phyloP scores from a whole-genome alignment of 257 asterid species.

The Ballota nigra region DNA sequence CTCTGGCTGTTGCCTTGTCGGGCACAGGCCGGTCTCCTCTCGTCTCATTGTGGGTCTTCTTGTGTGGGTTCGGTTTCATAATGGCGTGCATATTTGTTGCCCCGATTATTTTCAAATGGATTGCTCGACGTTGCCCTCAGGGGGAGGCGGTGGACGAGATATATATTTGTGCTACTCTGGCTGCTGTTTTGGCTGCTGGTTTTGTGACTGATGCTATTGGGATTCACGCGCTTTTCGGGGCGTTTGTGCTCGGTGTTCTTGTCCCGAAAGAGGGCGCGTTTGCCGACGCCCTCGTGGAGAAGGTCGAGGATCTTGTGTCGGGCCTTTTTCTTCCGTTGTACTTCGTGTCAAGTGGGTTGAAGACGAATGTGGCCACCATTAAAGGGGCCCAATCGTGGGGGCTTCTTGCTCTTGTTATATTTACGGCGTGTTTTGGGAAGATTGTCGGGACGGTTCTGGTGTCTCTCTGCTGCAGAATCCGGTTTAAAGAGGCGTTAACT shows the following conservation, averaged over 20 bases:
- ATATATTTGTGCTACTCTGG: slow-evolving; percentile 56
- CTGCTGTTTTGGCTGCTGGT: slow-evolving; percentile 62
- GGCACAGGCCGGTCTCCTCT: slow-evolving; percentile 50
- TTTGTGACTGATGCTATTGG: slow-evolving; percentile 63
- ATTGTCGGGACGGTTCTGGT: slow-evolving; percentile 50
- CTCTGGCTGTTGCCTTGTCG: slow-evolving; percentile 62
- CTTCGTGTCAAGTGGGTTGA: slow-evolving; percentile 65
- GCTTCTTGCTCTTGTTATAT: slow-evolving; percentile 55
- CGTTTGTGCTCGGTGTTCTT: slow-evolving; percentile 64
- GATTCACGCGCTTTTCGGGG: slow-evolving; percentile 72
- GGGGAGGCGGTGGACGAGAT: slow-evolving; percentile 71
- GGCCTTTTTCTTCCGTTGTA: slow-evolving; percentile 66
- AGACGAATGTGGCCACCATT: slow-evolving; percentile 59
- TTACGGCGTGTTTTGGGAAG: slow-evolving; percentile 60
- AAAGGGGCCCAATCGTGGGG: slow-evolving; percentile 70
- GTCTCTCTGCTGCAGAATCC: slow-evolving; percentile 41
- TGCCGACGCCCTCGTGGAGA: slow-evolving; percentile 60
- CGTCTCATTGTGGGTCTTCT: slow-evolving; percentile 55
- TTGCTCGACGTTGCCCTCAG: slow-evolving; percentile 50
- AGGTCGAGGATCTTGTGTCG: slow-evolving; percentile 59
- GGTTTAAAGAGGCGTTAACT: slow-evolving; percentile 49
- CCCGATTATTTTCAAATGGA: slow-evolving; percentile 48
- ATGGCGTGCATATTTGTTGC: slow-evolving; percentile 35
- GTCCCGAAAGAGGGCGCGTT: slow-evolving; percentile 70
- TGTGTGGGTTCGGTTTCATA: slow-evolving; percentile 48